Evolutionary conservation across 23 red algal genomes (phyloP), one percentile per base, ranked within the genome.

Genomic region (Gracilaria domingensis): DNA sequence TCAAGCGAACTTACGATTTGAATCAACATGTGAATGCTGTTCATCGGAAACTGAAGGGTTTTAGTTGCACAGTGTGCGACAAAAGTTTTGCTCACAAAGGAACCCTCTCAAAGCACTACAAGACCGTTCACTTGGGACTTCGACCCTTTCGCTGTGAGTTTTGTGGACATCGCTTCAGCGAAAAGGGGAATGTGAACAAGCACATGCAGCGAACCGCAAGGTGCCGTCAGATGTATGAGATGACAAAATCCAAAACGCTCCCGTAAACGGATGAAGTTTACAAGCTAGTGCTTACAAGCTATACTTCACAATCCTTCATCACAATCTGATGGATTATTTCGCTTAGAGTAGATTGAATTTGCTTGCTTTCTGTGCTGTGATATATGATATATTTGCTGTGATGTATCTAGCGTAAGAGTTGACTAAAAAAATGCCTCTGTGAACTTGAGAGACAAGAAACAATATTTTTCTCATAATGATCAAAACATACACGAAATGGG

Each of bases 161-260:
- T 36, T 92, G 89, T 59, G 80, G 72, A 44, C 79, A 76, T 0
- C 77, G 67, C 30, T 92, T 92, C 51, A 64, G 48, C 17, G 89
- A 92, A 25, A 83, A 75, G 89, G 89, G 89, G 40, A 92, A 92
- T 57, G 67, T 82, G 42, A 82, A 84, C 61, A 92, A 92, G 45
- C 89, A 92, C 76, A 53, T 92, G 60, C 67, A 60, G 66, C 17
- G 89, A 42, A 59, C 77, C 3, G 54, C 37, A n/a, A 75, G 53
- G 23, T 88, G 84, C 34, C 84, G 84, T 37, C 20, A 77, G 16
- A 42, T 42, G 26, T 0, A 11, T 16, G 39, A 25, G 26, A 49
- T 50, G 39, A 20, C 40, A 1, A 49, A 0, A 32, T 18, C 30
- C 12, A 36, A 69, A 13, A 20, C 64, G 28, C 20, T 69, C 9